A percentile compares a stretch with the other conserved stretches of the same genome.
These are phyloP conservation scores for Sanghuangporus sanghuang DNA, from an alignment of 1,284 basidiomycete genomes.

Conservation along the genomic window DNA sequence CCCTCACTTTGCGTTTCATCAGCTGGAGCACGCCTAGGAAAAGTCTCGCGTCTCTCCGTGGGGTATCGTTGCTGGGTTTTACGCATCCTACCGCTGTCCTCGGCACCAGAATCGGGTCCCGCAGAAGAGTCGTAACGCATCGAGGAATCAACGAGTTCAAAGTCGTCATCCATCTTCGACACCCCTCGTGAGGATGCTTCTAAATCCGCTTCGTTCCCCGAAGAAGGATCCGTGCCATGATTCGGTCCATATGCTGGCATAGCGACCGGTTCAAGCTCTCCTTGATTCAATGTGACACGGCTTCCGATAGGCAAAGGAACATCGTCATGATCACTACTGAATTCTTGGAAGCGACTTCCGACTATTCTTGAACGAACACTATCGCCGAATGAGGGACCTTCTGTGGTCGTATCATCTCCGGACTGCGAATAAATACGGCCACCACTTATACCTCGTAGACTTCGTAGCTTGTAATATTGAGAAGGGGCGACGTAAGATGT, in stretches of 20 bases:
- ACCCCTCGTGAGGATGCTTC: slow-evolving; percentile 24
- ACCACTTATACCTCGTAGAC: slow-evolving; percentile 55
- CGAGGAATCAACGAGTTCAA: not conserved
- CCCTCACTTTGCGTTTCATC: slow-evolving; percentile 25
- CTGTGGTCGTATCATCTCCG: slow-evolving; percentile 27
- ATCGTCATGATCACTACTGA: slow-evolving; percentile 51
- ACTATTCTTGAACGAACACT: slow-evolving; percentile 57
- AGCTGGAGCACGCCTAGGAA: slow-evolving; percentile 42
- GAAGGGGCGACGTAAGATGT: slow-evolving; percentile 76
- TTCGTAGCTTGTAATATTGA: slow-evolving; percentile 66
- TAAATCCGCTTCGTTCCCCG: slow-evolving; percentile 20
- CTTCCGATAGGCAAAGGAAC: slow-evolving; percentile 62
- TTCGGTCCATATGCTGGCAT: slow-evolving; percentile 54
- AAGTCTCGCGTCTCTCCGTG: slow-evolving; percentile 52
- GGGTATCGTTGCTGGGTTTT: slow-evolving; percentile 24
- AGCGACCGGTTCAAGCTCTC: slow-evolving; percentile 39
- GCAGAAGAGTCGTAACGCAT: not conserved
- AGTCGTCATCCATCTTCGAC: slow-evolving; percentile 8
- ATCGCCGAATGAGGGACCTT: slow-evolving; percentile 41
- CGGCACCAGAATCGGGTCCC: slow-evolving; percentile 2
- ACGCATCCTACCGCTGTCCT: not conserved
- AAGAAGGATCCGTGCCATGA: slow-evolving; percentile 34
- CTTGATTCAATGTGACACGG: slow-evolving; percentile 48
- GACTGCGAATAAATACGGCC: slow-evolving; percentile 41
- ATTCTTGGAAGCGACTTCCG: slow-evolving; percentile 68